Evolutionary conservation across 2,329 filamentous ascomycete species (phyloP).

Genomic region (Pseudopithomyces chartarum): DNA sequence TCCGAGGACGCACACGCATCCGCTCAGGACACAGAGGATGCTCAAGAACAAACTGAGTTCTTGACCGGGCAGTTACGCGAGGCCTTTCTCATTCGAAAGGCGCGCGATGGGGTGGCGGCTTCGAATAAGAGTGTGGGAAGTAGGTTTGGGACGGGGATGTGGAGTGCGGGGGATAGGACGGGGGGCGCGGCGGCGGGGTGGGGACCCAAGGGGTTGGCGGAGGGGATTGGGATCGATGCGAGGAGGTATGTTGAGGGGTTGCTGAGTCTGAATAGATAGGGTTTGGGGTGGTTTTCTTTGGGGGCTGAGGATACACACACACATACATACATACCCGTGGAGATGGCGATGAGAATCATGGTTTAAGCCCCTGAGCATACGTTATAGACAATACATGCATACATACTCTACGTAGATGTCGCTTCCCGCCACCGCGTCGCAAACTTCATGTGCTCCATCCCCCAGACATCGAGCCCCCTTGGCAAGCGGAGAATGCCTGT

Average conservation of each 20-base stretch:
- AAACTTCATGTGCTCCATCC: too few species aligned
- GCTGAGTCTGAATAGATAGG: constrained; percentile 62
- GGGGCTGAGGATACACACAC: too few species aligned
- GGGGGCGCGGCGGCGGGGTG: constrained; percentile 52
- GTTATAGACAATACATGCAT: too few species aligned
- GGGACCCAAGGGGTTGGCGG: constrained; percentile 66
- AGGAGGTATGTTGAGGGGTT: constrained; percentile 75
- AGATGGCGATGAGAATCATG: too few species aligned
- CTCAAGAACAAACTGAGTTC: constrained; percentile 21
- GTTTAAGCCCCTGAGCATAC: too few species aligned
- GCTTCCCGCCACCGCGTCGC: too few species aligned
- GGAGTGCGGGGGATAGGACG: constrained; percentile 35
- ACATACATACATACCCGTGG: too few species aligned
- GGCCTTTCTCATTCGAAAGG: constrained; percentile 50
- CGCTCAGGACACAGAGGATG: constrained; percentile 4
- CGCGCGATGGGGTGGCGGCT: constrained; percentile 37
- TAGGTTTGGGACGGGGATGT: constrained; percentile 41
- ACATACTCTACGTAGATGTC: neutral
- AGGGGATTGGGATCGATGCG: constrained; percentile 79
- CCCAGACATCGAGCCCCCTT: too few species aligned
- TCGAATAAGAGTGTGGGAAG: constrained; percentile 24
- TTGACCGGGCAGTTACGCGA: constrained; percentile 43
- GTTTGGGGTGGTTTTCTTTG: neutral
- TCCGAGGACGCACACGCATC: constrained; percentile 18
- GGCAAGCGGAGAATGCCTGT: too few species aligned